These are phyloP conservation scores for Tilletia setariae DNA, from an alignment of 1,284 basidiomycete genomes.

Conservation along the genomic window DNA sequence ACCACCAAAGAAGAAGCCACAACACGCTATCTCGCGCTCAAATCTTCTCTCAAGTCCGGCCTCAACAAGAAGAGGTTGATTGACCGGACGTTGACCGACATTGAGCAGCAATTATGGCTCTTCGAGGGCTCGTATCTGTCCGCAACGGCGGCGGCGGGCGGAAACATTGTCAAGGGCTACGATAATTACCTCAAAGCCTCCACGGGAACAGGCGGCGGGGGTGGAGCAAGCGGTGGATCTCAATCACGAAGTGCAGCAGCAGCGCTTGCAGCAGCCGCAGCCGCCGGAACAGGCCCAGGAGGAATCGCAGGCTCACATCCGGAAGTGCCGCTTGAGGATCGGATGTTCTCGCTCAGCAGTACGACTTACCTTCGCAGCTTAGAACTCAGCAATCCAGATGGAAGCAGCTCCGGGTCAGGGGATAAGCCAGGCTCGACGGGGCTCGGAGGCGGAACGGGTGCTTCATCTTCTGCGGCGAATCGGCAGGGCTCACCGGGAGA, in stretches of 20 bases:
- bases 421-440: neutral
- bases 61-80: slow-evolving; percentile 43
- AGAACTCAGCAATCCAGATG: slow-evolving; percentile 44
- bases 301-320: neutral
- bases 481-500: slow-evolving; percentile 8
- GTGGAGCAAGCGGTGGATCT: slow-evolving; percentile 4
- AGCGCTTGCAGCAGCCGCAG: slow-evolving; percentile 1
- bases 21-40: slow-evolving; percentile 39
- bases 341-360: slow-evolving; percentile 43
- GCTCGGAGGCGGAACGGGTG: neutral
- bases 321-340: slow-evolving; percentile 40
- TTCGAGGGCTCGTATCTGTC: slow-evolving; percentile 52
- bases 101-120: slow-evolving; percentile 52
- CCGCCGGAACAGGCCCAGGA: neutral
- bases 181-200: slow-evolving; percentile 47
- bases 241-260: neutral
- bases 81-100: slow-evolving; percentile 45
- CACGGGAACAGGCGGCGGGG: neutral
- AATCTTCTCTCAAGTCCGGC: slow-evolving; percentile 34
- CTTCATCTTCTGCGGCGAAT: slow-evolving; percentile 9
- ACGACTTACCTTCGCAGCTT: slow-evolving; percentile 47
- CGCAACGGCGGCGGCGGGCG: slow-evolving; percentile 45
- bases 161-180: slow-evolving; percentile 53
- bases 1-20: slow-evolving; percentile 40
- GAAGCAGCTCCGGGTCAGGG: neutral